Conservation (phyloP, 2,329 filamentous ascomycete species). For the Dactylellina cionopaga region DNA sequence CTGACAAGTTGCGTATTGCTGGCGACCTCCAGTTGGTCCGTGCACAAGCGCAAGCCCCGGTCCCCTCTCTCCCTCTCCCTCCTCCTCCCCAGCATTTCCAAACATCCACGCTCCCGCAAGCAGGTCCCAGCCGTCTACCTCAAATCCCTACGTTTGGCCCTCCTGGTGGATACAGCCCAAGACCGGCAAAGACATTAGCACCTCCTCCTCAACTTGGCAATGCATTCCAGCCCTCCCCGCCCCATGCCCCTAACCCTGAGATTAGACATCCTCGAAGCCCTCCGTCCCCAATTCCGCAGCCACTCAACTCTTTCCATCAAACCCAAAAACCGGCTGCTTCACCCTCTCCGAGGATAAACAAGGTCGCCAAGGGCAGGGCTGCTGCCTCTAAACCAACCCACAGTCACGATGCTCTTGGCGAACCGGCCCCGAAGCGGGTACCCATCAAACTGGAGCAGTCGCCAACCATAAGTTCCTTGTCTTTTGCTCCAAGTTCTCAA, state of each 20-base stretch:
- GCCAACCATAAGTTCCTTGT: constrained; percentile 45
- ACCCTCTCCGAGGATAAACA: constrained; percentile 36
- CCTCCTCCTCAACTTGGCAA: constrained; percentile 49
- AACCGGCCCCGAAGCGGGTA: constrained; percentile 38
- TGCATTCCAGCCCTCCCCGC: constrained; percentile 45
- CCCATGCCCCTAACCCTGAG: constrained; percentile 40
- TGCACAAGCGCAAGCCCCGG: constrained; percentile 33
- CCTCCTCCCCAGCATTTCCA: constrained; percentile 42
- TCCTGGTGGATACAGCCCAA: constrained; percentile 42
- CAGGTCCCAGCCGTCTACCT: constrained; percentile 39
- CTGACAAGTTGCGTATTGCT: constrained; percentile 51
- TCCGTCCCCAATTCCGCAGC: constrained; percentile 31
- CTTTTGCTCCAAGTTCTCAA: constrained; percentile 33
- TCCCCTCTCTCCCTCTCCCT: constrained; percentile 7
- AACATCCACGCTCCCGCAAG: constrained; percentile 32
- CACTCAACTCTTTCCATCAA: constrained; percentile 29
- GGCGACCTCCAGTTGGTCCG: constrained; percentile 54
- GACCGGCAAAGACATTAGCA: constrained; percentile 22
- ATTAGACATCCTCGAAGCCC: constrained; percentile 38
- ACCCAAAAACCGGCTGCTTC: constrained; percentile 28
- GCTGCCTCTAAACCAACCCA: constrained; percentile 28
- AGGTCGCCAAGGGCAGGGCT: constrained; percentile 26
- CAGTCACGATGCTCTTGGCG: constrained; percentile 19
- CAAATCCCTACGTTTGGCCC: constrained; percentile 47
- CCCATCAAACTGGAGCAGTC: constrained; percentile 49